These are phyloP conservation scores for Dactylonectria macrodidyma DNA, from an alignment of 2,329 filamentous ascomycete genomes.

Conservation along the genomic window DNA sequence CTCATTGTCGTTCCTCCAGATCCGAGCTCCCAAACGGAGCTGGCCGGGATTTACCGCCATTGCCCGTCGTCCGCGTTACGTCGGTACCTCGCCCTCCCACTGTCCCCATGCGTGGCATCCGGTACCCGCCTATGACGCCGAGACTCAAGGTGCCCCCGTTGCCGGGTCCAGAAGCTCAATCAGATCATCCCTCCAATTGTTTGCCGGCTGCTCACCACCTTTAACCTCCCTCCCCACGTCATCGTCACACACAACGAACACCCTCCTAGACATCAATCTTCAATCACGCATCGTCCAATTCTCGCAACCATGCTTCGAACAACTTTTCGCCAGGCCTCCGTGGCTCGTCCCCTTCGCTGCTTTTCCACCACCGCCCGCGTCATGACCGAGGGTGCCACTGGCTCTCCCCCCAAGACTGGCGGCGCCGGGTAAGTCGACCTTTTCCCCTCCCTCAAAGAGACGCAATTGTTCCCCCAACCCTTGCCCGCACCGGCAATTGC, in stretches of 20 bases:
- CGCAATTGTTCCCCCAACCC: conserved; percentile 16
- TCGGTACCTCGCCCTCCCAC: conserved; percentile 20
- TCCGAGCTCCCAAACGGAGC: conserved; percentile 38
- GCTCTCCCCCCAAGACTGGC: conserved; percentile 69
- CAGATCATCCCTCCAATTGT: conserved; percentile 46
- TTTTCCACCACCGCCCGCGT: conserved; percentile 75
- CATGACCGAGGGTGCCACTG: conserved; percentile 81
- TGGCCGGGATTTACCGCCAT: conserved; percentile 45
- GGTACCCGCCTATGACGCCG: conserved; percentile 36
- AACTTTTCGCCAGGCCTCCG: conserved; percentile 68
- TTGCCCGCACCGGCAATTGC: conserved; percentile 7
- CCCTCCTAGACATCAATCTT: conserved; percentile 36
- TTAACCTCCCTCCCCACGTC: conserved; percentile 44
- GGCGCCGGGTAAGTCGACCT: conserved; percentile 65
- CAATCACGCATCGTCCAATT: conserved; percentile 31
- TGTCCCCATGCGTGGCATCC: rapidly evolving
- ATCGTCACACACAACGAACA: conserved; percentile 39
- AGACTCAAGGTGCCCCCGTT: conserved; percentile 14
- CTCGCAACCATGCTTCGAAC: conserved; percentile 76
- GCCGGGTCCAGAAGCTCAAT: conserved; percentile 36
- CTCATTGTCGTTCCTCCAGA: conserved; percentile 27
- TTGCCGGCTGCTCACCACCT: conserved; percentile 33
- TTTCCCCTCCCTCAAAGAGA: conserved; percentile 6
- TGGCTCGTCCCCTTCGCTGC: conserved; percentile 69
- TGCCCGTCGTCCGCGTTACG: conserved; percentile 30